Percentiles rank a stretch among this genome's conserved stretches.
These are phyloP conservation scores for Marasmius sp. DNA, from an alignment of 1,284 basidiomycete species.

Conservation along the genomic window DNA sequence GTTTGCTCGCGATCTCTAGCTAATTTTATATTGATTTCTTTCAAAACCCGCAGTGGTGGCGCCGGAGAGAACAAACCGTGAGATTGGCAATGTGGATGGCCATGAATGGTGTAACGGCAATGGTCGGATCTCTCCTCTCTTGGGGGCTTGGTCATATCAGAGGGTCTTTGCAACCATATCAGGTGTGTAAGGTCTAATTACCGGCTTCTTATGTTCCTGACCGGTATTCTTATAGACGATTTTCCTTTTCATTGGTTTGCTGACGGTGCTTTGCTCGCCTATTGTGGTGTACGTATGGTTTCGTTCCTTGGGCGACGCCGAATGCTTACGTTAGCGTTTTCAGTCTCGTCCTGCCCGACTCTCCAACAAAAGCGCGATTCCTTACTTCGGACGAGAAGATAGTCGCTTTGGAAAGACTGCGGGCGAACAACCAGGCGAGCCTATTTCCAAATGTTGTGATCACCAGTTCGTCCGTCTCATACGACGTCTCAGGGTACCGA, in stretches of 20 bases:
- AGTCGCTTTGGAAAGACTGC: constrained; percentile 41
- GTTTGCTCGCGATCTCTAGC: not conserved
- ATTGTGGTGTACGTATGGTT: constrained; percentile 39
- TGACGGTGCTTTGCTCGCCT: constrained; percentile 42
- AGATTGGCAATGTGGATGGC: constrained; percentile 42
- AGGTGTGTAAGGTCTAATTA: constrained; percentile 20
- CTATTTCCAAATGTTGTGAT: not conserved
- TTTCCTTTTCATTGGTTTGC: constrained; percentile 48
- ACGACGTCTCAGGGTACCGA: constrained; percentile 13
- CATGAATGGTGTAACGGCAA: constrained; percentile 38
- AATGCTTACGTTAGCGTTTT: not conserved
- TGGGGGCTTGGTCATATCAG: constrained; percentile 44
- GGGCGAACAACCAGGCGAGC: constrained; percentile 38
- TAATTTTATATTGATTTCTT: not conserved
- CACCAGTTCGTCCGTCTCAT: constrained; percentile 8
- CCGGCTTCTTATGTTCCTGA: not conserved
- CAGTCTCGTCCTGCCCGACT: constrained; percentile 39
- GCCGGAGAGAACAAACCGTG: constrained; percentile 44
- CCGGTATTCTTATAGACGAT: constrained; percentile 31
- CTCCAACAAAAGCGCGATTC: constrained; percentile 38
- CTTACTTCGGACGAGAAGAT: constrained; percentile 40
- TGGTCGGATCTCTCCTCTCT: constrained; percentile 41
- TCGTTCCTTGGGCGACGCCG: constrained; percentile 28
- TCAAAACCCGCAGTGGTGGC: constrained; percentile 36
- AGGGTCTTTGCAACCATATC: constrained; percentile 34